Conservation (phyloP, 345 rosid genomes). For the Gossypium sturtianum region DNA sequence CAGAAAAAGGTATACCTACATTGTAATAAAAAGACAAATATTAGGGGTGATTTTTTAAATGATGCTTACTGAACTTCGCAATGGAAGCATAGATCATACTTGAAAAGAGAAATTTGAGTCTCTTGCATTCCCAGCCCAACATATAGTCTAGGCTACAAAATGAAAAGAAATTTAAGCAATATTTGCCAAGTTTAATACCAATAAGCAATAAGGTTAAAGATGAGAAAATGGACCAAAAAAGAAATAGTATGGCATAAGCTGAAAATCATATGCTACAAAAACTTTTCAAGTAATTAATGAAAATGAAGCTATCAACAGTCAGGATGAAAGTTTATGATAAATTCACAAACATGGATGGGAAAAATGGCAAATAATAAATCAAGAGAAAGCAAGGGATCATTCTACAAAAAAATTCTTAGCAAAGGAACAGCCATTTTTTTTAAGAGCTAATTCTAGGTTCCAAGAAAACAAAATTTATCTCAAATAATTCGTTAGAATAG, state of each 20-base stretch:
- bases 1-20: conserved; percentile 76
- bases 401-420: background rate
- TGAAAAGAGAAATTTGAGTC: conserved; percentile 78
- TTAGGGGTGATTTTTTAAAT: background rate
- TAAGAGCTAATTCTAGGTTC: background rate
- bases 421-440: background rate
- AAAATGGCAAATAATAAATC: background rate
- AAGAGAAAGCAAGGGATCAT: background rate
- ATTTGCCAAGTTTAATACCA: conserved; percentile 8
- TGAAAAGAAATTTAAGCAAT: conserved; percentile 11
- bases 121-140: conserved; percentile 97
- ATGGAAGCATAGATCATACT: conserved; percentile 41
- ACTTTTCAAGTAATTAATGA: background rate
- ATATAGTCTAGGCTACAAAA: conserved; percentile 72
- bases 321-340: background rate
- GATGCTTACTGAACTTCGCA: conserved; percentile 16
- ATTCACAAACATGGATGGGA: background rate
- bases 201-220: conserved; percentile 11
- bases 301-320: conserved; percentile 10
- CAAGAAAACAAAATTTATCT: background rate
- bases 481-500: background rate
- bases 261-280: background rate
- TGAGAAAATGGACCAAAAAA: background rate
- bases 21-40: conserved; percentile 11
- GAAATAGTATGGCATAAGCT: background rate